phyloP scores from a whole-genome alignment of 129 eudicot species.

The Centrapalus pauciflorus region DNA sequence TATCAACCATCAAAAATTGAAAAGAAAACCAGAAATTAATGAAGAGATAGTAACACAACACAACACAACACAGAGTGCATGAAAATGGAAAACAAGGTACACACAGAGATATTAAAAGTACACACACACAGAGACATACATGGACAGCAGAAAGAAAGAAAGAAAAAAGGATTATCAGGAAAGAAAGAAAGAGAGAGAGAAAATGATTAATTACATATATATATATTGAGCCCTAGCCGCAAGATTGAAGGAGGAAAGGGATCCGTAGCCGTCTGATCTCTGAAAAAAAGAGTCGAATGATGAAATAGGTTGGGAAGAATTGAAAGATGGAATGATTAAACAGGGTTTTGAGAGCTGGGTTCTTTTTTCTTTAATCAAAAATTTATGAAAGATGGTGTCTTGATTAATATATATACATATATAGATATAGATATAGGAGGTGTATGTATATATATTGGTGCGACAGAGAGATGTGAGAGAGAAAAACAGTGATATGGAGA shows the following conservation, averaged over 20 bases:
- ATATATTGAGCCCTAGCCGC: slow-evolving; percentile 35
- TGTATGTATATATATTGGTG: slow-evolving; percentile 14
- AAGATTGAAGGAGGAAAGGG: slow-evolving; percentile 28
- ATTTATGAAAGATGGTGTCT: slow-evolving; percentile 11
- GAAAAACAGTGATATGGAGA: slow-evolving; percentile 21
- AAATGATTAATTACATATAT: slow-evolving; percentile 18
- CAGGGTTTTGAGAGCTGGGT: slow-evolving; percentile 9
- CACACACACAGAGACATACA: slow-evolving; percentile 13
- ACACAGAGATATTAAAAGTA: slow-evolving; percentile 22
- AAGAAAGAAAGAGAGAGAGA: slow-evolving; percentile 15
- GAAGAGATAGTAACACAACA: slow-evolving; percentile 8
- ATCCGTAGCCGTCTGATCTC: slow-evolving; percentile 49
- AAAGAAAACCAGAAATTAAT: neutral
- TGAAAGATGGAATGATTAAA: slow-evolving; percentile 17
- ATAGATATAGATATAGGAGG: slow-evolving; percentile 2
- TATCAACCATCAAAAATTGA: slow-evolving; percentile 11
- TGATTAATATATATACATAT: slow-evolving; percentile 5
- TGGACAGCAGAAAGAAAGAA: slow-evolving; percentile 13
- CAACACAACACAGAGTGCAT: slow-evolving; percentile 43
- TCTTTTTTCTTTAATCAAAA: neutral
- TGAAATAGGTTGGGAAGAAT: slow-evolving; percentile 1
- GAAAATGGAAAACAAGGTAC: slow-evolving; percentile 37
- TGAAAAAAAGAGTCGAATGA: neutral
- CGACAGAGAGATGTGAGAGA: slow-evolving; percentile 20
- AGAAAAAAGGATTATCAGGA: slow-evolving; percentile 8